phyloP scores from a whole-genome alignment of 2,329 filamentous ascomycete genomes.

The Plenodomus biglobosus region DNA sequence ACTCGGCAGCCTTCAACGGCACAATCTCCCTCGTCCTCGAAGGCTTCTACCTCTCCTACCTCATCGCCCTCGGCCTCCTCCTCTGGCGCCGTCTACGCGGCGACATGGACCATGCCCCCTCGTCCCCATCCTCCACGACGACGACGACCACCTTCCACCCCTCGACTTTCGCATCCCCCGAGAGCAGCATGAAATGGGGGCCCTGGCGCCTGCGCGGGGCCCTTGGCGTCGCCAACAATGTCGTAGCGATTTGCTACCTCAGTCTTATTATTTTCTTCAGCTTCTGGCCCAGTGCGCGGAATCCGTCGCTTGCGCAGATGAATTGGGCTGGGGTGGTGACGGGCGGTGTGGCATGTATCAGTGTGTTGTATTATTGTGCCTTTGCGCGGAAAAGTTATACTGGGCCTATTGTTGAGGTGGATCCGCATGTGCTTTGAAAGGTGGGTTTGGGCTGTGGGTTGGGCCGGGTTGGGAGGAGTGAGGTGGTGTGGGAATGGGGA shows the following conservation, averaged over 20 bases:
- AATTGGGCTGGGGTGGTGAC: conserved; percentile 42
- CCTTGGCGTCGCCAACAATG: conserved; percentile 35
- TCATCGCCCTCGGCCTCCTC: conserved; percentile 36
- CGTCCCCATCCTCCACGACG: conserved; percentile 36
- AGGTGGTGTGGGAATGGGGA: too few relatives aligned
- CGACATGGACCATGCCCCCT: conserved; percentile 35
- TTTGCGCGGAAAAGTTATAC: conserved; percentile 36
- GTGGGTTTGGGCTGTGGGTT: too few relatives aligned
- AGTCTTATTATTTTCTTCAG: conserved; percentile 40
- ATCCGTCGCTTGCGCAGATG: conserved; percentile 26
- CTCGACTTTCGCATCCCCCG: conserved; percentile 28
- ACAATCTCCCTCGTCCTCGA: conserved; percentile 41
- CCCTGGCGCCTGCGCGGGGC: conserved; percentile 38
- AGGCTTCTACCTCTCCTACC: conserved; percentile 43
- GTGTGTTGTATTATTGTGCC: conserved; percentile 35
- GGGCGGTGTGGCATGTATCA: conserved; percentile 30
- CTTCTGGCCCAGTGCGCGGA: conserved; percentile 35
- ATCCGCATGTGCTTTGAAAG: conserved; percentile 22
- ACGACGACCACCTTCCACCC: conserved; percentile 26
- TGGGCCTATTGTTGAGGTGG: conserved; percentile 39
- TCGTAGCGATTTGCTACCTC: conserved; percentile 37
- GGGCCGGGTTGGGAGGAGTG: background rate
- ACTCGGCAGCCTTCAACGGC: conserved; percentile 43
- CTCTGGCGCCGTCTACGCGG: conserved; percentile 42
- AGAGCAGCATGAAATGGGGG: conserved; percentile 34